phyloP scores from a whole-genome alignment of 1,139 yeast genomes.

The Yamadazyma pseudoaaseri region DNA sequence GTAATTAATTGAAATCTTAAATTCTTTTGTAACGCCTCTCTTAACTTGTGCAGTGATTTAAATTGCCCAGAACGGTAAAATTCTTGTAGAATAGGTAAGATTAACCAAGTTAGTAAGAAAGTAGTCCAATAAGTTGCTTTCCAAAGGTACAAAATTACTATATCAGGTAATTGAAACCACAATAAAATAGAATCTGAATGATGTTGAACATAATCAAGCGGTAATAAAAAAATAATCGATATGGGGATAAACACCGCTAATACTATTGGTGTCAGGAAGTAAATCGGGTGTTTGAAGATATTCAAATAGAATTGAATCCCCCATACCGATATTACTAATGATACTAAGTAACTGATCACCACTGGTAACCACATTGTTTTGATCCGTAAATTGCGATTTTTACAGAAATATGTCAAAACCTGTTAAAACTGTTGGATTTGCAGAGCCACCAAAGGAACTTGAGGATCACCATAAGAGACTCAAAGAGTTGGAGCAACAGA shows the following conservation, averaged over 20 bases:
- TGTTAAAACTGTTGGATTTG: constrained; percentile 40
- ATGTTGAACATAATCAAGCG: constrained; percentile 41
- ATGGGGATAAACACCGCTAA: constrained; percentile 45
- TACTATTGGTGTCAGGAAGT: constrained; percentile 32
- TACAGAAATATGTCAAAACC: constrained; percentile 1
- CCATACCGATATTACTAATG: constrained; percentile 29
- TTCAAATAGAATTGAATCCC: constrained; percentile 40
- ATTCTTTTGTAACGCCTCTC: constrained; percentile 58
- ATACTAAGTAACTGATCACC: constrained; percentile 25
- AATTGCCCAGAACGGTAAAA: constrained; percentile 71
- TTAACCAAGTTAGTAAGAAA: constrained; percentile 69
- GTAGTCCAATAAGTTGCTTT: constrained; percentile 78
- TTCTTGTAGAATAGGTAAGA: constrained; percentile 70
- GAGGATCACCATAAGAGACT: constrained; percentile 32
- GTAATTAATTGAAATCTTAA: constrained; percentile 60
- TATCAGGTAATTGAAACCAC: constrained; percentile 36
- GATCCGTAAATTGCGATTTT: constrained; percentile 1
- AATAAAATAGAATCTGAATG: constrained; percentile 6
- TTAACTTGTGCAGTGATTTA: constrained; percentile 42
- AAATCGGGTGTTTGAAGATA: constrained; percentile 34
- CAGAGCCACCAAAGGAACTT: constrained; percentile 37
- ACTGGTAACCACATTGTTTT: constrained; percentile 30
- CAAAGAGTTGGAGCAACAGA: constrained; percentile 25
- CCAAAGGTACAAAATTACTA: constrained; percentile 61
- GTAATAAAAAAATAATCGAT: constrained; percentile 39